These are phyloP conservation scores for Lagenaria siceraria DNA, from an alignment of 306 rosid genomes.

Conservation along the genomic window DNA sequence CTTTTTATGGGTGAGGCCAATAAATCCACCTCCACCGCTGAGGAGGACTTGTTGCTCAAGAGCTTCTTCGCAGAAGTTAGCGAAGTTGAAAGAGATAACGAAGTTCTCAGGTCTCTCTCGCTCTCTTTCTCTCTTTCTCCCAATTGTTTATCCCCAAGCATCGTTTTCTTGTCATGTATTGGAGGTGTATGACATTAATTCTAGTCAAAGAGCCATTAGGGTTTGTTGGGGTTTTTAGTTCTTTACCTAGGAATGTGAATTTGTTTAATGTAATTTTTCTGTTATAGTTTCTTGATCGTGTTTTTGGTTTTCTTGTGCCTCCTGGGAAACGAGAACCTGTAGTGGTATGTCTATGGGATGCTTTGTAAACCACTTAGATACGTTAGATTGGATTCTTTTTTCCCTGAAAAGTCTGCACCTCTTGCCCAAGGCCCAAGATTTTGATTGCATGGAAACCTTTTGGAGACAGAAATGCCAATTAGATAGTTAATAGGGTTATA, in stretches of 20 bases:
- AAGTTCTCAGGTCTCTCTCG: constrained; percentile 52
- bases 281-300: neutral
- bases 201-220: neutral
- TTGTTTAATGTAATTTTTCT: neutral
- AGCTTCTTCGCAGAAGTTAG: constrained; percentile 91
- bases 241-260: neutral
- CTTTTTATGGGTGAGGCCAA: constrained; percentile 10
- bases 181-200: neutral
- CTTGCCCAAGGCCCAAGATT: neutral
- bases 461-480: neutral
- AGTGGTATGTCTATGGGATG: neutral
- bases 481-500: neutral
- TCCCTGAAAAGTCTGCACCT: neutral
- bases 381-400: neutral
- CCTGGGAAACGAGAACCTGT: neutral
- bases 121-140: neutral
- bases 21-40: constrained; percentile 18
- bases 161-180: neutral
- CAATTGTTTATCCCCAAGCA: neutral
- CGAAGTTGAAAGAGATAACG: constrained; percentile 97
- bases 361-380: neutral
- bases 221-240: neutral
- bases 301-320: neutral
- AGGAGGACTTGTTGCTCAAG: constrained; percentile 87
- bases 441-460: neutral